Evolutionary conservation across 768 basidiomycete species (phyloP).

Genomic region (Lactarius hengduanensis): DNA sequence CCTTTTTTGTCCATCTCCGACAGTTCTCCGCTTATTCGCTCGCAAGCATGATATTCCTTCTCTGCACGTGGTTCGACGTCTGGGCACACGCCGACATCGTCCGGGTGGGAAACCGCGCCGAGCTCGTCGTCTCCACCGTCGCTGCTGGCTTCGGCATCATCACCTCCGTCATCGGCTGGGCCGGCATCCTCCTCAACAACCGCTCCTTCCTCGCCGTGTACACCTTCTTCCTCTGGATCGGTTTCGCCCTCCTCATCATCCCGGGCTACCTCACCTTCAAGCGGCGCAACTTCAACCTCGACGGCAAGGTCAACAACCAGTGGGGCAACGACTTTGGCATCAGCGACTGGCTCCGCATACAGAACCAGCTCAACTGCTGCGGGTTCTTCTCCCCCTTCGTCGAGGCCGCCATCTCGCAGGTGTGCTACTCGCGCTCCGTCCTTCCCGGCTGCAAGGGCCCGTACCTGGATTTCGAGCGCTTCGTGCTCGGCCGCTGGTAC

Average conservation of each 20-base stretch:
- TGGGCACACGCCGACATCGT: slow-evolving; percentile 69
- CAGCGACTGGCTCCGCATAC: slow-evolving; percentile 61
- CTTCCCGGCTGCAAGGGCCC: slow-evolving; percentile 72
- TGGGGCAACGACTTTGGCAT: slow-evolving; percentile 66
- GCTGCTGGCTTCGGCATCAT: slow-evolving; percentile 58
- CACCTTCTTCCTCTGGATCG: slow-evolving; percentile 68
- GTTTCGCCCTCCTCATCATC: slow-evolving; percentile 64
- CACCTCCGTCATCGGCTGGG: slow-evolving; percentile 71
- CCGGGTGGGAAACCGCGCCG: slow-evolving; percentile 63
- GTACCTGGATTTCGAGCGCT: slow-evolving; percentile 58
- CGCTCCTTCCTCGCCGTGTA: slow-evolving; percentile 78
- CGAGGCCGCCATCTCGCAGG: slow-evolving; percentile 71
- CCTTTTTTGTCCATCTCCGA: not conserved
- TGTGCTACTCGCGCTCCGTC: slow-evolving; percentile 70
- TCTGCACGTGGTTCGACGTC: slow-evolving; percentile 77
- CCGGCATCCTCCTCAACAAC: slow-evolving; percentile 81
- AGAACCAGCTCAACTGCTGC: slow-evolving; percentile 75
- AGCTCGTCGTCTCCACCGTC: slow-evolving; percentile 69
- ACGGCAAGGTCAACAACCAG: slow-evolving; percentile 76
- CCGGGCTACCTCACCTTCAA: slow-evolving; percentile 83
- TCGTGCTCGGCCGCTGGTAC: slow-evolving; percentile 63
- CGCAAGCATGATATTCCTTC: slow-evolving; percentile 57
- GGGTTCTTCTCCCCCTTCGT: slow-evolving; percentile 80
- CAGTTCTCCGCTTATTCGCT: slow-evolving; percentile 63
- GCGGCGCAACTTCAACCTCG: slow-evolving; percentile 69